Conservation (phyloP, 257 asterid species). For the Sherardia arvensis region DNA sequence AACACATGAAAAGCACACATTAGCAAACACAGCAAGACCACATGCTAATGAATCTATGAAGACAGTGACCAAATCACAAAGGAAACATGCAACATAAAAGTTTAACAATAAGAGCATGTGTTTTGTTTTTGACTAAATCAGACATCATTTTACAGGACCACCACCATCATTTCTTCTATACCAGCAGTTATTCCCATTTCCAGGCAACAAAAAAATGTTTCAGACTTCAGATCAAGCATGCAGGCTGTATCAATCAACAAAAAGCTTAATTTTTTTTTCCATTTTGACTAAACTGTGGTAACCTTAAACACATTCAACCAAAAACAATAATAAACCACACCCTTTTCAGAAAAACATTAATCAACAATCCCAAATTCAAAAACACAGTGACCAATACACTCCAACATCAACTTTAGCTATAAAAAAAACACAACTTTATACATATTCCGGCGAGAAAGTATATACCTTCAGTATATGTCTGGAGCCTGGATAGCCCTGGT, state of each 20-base stretch:
- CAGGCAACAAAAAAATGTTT: neutral
- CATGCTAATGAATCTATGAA: neutral
- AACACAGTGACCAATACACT: neutral
- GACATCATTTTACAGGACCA: neutral
- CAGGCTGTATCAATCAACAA: slow-evolving; percentile 1
- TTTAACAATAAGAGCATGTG: neutral
- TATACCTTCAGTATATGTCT: slow-evolving; percentile 68
- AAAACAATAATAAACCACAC: neutral
- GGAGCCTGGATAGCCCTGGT: slow-evolving; percentile 65
- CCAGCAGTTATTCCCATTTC: neutral
- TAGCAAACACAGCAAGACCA: neutral
- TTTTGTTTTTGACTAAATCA: neutral
- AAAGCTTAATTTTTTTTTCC: neutral
- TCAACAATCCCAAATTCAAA: neutral
- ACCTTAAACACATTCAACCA: neutral
- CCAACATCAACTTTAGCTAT: neutral
- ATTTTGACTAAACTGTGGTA: neutral
- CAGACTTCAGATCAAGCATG: neutral
- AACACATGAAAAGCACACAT: neutral
- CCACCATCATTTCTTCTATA: neutral
- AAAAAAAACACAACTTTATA: slow-evolving; percentile 1
- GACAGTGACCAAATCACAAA: neutral
- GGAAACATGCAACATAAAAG: neutral
- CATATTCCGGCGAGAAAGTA: slow-evolving; percentile 15
- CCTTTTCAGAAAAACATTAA: neutral